Conservation (phyloP, 2,329 filamentous ascomycete species). For the Apiospora pterosperma region DNA sequence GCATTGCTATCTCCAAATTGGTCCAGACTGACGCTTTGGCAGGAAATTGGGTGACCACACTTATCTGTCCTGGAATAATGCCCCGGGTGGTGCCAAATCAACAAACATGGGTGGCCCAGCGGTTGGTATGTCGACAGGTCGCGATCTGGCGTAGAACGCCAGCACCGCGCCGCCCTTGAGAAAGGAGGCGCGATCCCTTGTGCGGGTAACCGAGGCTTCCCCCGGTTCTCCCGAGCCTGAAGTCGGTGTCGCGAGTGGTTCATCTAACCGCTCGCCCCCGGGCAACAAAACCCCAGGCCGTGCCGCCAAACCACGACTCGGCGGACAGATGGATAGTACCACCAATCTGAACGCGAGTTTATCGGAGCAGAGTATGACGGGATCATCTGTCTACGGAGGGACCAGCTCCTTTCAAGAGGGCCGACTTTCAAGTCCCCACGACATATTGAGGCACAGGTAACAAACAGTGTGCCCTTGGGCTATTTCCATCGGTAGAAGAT, state of each 20-base stretch:
- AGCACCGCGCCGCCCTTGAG: slow-evolving; percentile 5
- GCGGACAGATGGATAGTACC: slow-evolving; percentile 1
- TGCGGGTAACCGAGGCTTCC: neutral
- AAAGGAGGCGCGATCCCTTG: slow-evolving; percentile 5
- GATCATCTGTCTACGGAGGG: slow-evolving; percentile 3
- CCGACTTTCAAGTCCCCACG: neutral
- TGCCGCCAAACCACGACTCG: neutral
- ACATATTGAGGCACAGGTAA: neutral
- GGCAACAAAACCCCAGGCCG: neutral
- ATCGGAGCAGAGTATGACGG: slow-evolving; percentile 5
- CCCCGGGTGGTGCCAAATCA: slow-evolving; percentile 33
- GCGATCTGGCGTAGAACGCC: slow-evolving; percentile 41
- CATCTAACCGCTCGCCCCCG: neutral
- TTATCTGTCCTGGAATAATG: slow-evolving; percentile 90
- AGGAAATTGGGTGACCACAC: slow-evolving; percentile 98
- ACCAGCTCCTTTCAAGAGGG: slow-evolving; percentile 5
- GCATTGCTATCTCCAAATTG: neutral
- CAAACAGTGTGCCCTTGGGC: neutral
- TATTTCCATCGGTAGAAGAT: neutral
- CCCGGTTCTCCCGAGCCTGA: neutral
- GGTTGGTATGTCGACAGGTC: slow-evolving; percentile 50
- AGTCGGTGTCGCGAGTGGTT: neutral
- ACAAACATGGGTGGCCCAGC: slow-evolving; percentile 36
- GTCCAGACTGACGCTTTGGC: slow-evolving; percentile 7
- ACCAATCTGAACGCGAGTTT: slow-evolving; percentile 5